Base-by-base conservation (phyloP, 805 yeast genomes). In the Ogataea nitratoaversa region DNA sequence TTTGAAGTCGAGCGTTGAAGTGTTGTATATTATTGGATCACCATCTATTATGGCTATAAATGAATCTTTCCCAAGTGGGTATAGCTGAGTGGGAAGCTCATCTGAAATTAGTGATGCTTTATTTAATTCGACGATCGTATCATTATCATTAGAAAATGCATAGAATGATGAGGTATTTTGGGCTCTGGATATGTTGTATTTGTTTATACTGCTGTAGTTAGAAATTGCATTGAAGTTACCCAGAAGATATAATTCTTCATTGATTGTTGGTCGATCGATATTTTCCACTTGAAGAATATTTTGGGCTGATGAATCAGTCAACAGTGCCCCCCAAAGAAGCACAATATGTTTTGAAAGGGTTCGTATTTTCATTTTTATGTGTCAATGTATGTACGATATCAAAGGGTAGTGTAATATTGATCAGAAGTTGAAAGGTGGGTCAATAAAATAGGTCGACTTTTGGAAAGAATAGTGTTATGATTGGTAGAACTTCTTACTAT, bases 221-320 rank as follows among this genome's bases (percentile, higher is more conserved):
- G 63, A 49, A n/a, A 48, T 31, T 1, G 62, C 51, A 37, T 56
- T 52, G 31, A 59, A 62, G 0, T 44, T 32, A 5, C 67, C 67
- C 11, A 59, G 38, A 6, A 61, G 30, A 14, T 44, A 47, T 7
- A 60, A 40, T 11, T 50, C 36, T 37, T 57, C 55, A 28, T 42
- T 34, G 19, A 59, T 27, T 5, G 30, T 27, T 5, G 58, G 54
- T 33, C 53, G 52, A 13, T 18, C 20, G 19, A 47, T 37, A 8
- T 35, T 12, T 12, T 38, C 27, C n/a, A 38, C 17, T 16, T 22
- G 28, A n/a, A 43, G 19, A 3, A 39, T 30, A 3, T 33, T 11
- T 13, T 27, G 40, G 2, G 32, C 18, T 8, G 18, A 16, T 4
- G 31, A 29, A 8, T 8, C 7, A 13, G 25, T 22, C 11, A 22